Conservation (phyloP, 179 eudicot species). For the Vitellaria paradoxa region DNA sequence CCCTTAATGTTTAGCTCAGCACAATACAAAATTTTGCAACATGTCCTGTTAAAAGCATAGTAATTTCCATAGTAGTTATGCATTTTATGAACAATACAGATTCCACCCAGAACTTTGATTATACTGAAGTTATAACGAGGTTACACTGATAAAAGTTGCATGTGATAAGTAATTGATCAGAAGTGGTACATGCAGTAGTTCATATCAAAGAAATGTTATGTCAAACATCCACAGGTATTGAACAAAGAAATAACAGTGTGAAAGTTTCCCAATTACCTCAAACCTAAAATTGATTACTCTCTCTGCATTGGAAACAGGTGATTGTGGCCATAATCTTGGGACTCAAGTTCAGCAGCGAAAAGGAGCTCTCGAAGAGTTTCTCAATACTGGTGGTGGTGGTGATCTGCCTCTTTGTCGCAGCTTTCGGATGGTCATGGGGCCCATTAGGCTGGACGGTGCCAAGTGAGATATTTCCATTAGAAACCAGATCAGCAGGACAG, state of each 20-base stretch:
- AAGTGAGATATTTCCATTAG: constrained; percentile 81
- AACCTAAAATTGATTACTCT: background rate
- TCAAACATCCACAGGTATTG: background rate
- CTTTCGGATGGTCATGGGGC: constrained; percentile 96
- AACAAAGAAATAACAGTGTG: too few species aligned
- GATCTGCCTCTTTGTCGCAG: constrained; percentile 78
- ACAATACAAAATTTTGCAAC: too few species aligned
- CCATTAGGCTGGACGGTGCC: constrained; percentile 94
- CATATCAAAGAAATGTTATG: background rate
- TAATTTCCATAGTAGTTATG: too few species aligned
- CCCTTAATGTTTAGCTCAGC: too few species aligned
- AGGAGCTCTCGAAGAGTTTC: constrained; percentile 58
- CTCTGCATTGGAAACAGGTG: constrained; percentile 43
- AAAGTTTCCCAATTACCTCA: too few species aligned
- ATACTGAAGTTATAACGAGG: too few species aligned
- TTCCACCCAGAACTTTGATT: background rate
- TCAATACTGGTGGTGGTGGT: constrained; percentile 70
- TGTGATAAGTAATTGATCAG: background rate
- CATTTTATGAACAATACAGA: too few species aligned
- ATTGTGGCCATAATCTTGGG: constrained; percentile 71
- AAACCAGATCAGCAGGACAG: constrained; percentile 85
- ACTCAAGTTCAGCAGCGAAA: constrained; percentile 49
- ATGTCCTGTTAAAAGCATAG: too few species aligned
- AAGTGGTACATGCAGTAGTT: background rate
- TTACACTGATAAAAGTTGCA: background rate